Evolutionary conservation across 2,329 filamentous ascomycete species (phyloP).

Genomic region (Triangularia setosa): DNA sequence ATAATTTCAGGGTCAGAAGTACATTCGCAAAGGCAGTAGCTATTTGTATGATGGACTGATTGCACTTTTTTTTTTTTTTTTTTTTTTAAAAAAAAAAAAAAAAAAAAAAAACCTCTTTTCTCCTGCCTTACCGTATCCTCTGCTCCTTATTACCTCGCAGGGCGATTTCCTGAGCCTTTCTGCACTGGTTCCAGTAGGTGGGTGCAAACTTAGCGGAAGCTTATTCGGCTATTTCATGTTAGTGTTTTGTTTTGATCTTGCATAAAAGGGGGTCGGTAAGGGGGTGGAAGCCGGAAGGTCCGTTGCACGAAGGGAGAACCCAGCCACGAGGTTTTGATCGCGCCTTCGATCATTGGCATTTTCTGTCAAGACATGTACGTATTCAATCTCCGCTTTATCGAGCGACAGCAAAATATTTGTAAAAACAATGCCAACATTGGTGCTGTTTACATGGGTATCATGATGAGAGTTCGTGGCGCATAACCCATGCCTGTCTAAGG

Average conservation of each 20-base stretch:
- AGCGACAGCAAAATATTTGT: neutral
- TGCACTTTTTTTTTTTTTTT: too few relatives aligned
- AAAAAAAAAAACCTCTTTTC: too few relatives aligned
- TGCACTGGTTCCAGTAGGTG: neutral
- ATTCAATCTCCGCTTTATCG: neutral
- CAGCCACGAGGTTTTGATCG: neutral
- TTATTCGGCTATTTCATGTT: neutral
- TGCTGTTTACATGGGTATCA: neutral
- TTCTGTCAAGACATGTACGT: neutral
- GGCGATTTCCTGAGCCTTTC: too few relatives aligned
- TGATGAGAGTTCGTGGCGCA: neutral
- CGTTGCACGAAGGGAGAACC: neutral
- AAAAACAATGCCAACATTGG: neutral
- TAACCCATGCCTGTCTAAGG: neutral
- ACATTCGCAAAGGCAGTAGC: neutral
- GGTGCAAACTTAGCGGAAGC: neutral
- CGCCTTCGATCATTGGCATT: neutral
- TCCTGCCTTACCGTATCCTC: too few relatives aligned
- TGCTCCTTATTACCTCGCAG: too few relatives aligned
- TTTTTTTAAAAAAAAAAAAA: too few relatives aligned
- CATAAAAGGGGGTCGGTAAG: neutral
- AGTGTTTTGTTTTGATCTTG: neutral
- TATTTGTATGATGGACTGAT: neutral
- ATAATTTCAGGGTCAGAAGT: neutral
- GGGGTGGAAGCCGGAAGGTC: neutral